Percentiles rank a stretch among this genome's conserved stretches.
Evolutionary conservation across 2,329 filamentous ascomycete species (phyloP).

Genomic region (Fusarium sp.): DNA sequence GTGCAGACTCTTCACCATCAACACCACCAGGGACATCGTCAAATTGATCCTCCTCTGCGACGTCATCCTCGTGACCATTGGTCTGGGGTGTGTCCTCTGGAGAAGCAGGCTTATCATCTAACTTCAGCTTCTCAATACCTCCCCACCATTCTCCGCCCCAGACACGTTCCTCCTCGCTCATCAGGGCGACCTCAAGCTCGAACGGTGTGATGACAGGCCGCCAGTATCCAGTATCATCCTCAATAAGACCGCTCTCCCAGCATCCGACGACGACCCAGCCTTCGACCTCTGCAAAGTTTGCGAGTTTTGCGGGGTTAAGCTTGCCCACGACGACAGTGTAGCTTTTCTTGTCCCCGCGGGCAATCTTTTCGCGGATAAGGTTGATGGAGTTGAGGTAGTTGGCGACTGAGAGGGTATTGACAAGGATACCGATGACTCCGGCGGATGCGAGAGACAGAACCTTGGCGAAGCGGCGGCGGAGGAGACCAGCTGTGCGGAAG

Average conservation of each 20-base stretch:
- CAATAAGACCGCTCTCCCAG: conserved; percentile 95
- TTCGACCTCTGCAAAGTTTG: conserved; percentile 94
- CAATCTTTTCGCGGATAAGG: conserved; percentile 77
- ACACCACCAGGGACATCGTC: conserved; percentile 56
- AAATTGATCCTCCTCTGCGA: conserved; percentile 24
- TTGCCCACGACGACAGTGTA: conserved; percentile 98
- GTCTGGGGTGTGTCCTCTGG: not conserved
- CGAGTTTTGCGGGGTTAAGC: conserved; percentile 93
- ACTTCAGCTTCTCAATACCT: conserved; percentile 79
- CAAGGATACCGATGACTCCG: conserved; percentile 90
- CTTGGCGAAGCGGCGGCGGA: conserved; percentile 89
- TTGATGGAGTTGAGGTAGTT: conserved; percentile 89
- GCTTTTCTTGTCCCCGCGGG: conserved; percentile 86
- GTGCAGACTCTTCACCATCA: conserved; percentile 76
- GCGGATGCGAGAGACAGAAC: conserved; percentile 83
- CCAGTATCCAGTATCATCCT: conserved; percentile 85
- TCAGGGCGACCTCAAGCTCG: conserved; percentile 83
- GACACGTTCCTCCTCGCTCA: conserved; percentile 77
- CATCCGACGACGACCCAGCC: conserved; percentile 98
- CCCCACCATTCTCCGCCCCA: conserved; percentile 93
- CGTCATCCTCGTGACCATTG: conserved; percentile 13
- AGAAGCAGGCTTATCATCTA: conserved; percentile 42
- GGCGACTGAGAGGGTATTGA: conserved; percentile 92
- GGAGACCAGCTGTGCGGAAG: conserved; percentile 61
- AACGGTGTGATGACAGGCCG: conserved; percentile 94